A percentile compares a stretch with the other conserved stretches of the same genome.
These are phyloP conservation scores for Phytopythium chamaehyphon DNA, from an alignment of 352 stramenopile species.

Conservation along the genomic window DNA sequence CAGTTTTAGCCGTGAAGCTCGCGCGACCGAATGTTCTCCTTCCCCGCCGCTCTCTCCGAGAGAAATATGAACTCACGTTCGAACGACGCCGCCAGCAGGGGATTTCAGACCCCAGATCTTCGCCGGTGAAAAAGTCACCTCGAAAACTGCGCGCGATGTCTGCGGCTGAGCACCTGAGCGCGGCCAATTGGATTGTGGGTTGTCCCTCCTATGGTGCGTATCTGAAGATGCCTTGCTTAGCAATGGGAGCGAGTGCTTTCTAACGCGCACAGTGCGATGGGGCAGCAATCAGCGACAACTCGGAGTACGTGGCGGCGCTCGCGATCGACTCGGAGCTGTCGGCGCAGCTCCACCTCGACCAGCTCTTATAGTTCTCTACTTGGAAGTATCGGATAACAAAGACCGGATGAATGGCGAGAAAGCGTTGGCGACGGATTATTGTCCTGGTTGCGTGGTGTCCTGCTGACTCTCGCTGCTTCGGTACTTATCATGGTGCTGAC, in stretches of 20 bases:
- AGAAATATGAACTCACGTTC: conserved; percentile 46
- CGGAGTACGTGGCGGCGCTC: conserved; percentile 71
- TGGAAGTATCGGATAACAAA: background rate
- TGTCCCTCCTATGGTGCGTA: conserved; percentile 66
- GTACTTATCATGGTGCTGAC: no score
- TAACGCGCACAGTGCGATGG: no score
- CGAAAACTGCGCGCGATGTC: conserved; percentile 38
- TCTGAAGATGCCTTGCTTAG: background rate
- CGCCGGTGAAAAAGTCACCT: conserved; percentile 4
- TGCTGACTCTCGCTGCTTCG: no score
- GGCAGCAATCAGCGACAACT: conserved; percentile 77
- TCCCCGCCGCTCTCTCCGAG: conserved; percentile 26
- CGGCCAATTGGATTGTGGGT: conserved; percentile 62
- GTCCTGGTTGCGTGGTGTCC: no score
- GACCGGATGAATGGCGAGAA: background rate
- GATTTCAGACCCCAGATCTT: conserved; percentile 1
- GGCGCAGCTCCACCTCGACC: conserved; percentile 48
- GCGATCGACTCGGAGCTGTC: conserved; percentile 75
- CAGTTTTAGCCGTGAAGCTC: conserved; percentile 53
- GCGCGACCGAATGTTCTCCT: conserved; percentile 18
- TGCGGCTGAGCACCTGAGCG: conserved; percentile 38
- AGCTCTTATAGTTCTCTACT: conserved; percentile 57
- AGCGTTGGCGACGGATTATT: background rate
- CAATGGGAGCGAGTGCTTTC: background rate
- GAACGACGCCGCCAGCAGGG: conserved; percentile 15